Conservation (phyloP, 257 asterid genomes). For the Dorcoceras hygrometricum region DNA sequence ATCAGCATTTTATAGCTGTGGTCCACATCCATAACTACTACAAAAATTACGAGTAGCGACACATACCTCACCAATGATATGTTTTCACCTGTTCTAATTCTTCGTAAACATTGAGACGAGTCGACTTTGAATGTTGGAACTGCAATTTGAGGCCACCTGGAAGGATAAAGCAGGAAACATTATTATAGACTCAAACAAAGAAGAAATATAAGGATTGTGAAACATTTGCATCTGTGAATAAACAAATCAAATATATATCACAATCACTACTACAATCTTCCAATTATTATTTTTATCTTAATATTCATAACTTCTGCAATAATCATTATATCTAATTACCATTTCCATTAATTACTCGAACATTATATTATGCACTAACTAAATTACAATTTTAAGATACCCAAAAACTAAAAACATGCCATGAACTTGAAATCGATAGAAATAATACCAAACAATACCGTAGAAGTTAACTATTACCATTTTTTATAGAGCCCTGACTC, state of each 20-base stretch:
- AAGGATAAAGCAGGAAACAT: constrained; percentile 15
- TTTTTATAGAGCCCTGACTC: constrained; percentile 65
- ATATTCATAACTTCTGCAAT: too few relatives aligned
- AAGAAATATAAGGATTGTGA: not conserved
- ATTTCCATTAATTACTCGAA: not conserved
- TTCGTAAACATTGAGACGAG: constrained; percentile 53
- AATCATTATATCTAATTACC: too few relatives aligned
- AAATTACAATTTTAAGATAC: not conserved
- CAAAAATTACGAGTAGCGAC: constrained; percentile 6
- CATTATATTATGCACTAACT: not conserved
- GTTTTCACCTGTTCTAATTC: constrained; percentile 69
- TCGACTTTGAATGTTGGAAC: constrained; percentile 68
- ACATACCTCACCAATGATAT: constrained; percentile 79
- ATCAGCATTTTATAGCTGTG: constrained; percentile 32
- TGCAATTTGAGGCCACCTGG: constrained; percentile 89
- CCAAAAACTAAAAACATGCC: not conserved
- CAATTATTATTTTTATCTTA: not conserved
- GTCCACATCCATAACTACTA: constrained; percentile 10
- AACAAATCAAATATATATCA: too few relatives aligned
- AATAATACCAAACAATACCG: not conserved
- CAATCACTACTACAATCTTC: not conserved
- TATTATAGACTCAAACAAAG: constrained; percentile 18
- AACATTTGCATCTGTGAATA: not conserved
- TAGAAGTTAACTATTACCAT: constrained; percentile 45
- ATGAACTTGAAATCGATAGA: not conserved